These are phyloP conservation scores for Aspergillus pseudotamarii DNA, from an alignment of 2,329 filamentous ascomycete species.

Conservation along the genomic window DNA sequence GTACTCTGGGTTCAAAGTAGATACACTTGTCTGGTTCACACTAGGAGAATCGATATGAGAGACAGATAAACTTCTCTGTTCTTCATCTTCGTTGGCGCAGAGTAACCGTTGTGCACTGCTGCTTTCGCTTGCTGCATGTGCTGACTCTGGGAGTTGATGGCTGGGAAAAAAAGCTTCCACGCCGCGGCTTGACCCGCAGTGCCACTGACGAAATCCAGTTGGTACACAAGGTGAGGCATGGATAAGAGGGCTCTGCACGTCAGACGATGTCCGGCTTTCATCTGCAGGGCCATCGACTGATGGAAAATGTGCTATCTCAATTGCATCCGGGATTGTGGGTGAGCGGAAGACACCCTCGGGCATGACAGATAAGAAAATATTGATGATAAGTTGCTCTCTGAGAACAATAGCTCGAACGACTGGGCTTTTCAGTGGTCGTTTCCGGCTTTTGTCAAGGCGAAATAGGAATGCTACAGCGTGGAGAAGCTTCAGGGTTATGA, in stretches of 20 bases:
- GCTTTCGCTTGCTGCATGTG: neutral
- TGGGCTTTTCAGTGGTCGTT: neutral
- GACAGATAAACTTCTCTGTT: neutral
- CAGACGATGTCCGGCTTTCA: neutral
- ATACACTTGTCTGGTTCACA: neutral
- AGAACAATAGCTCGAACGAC: constrained; percentile 22
- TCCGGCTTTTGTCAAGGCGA: constrained; percentile 14
- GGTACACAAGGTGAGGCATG: neutral
- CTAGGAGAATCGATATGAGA: neutral
- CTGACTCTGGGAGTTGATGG: too few species aligned
- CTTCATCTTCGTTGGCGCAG: neutral
- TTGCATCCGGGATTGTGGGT: neutral
- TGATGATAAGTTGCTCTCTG: constrained; percentile 26
- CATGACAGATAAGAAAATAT: constrained; percentile 23
- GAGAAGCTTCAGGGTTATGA: constrained; percentile 30
- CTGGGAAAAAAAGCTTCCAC: neutral
- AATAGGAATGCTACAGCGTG: constrained; percentile 23
- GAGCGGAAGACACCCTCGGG: constrained; percentile 15
- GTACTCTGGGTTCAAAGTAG: constrained; percentile 15
- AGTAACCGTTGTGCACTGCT: neutral
- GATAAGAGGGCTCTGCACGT: neutral
- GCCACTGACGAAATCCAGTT: neutral
- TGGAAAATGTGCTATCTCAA: neutral
- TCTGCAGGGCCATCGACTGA: neutral
- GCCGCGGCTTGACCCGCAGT: neutral